These are phyloP conservation scores for Trichophyton mentagrophytes DNA, from an alignment of 2,329 filamentous ascomycete species.

Conservation along the genomic window DNA sequence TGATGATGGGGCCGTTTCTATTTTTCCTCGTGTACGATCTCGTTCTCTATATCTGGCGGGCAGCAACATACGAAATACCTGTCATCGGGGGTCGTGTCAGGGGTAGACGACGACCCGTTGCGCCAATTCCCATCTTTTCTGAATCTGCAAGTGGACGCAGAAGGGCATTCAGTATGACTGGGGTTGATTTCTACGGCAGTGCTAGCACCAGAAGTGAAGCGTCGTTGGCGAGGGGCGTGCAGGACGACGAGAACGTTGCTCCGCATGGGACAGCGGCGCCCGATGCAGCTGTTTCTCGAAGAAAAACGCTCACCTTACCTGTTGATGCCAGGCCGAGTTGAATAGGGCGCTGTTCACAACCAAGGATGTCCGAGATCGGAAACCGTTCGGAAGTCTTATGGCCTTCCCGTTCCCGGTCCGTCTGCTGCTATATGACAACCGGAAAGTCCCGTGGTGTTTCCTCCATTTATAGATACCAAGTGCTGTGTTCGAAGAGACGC, in stretches of 20 bases:
- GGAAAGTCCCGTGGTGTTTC: neutral
- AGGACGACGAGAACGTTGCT: neutral
- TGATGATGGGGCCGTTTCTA: constrained; percentile 52
- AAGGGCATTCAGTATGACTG: constrained; percentile 21
- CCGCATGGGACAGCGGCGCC: neutral
- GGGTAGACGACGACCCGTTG: constrained; percentile 47
- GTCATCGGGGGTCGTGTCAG: constrained; percentile 48
- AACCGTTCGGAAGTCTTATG: neutral
- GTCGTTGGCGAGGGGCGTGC: neutral
- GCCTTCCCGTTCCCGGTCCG: neutral
- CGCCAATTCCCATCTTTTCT: constrained; percentile 49
- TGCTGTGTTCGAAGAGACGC: neutral
- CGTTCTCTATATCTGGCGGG: constrained; percentile 48
- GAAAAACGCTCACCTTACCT: neutral
- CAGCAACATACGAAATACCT: constrained; percentile 46
- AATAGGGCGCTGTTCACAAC: neutral
- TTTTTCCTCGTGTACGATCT: constrained; percentile 52
- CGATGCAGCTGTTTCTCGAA: neutral
- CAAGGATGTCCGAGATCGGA: neutral
- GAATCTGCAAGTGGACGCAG: constrained; percentile 40
- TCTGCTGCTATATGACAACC: neutral
- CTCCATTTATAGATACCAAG: neutral
- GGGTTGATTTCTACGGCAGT: constrained; percentile 13
- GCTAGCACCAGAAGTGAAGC: neutral
- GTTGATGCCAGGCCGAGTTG: neutral